Evolutionary conservation across 1,284 basidiomycete genomes (phyloP), one percentile per base, ranked within the genome.

Genomic region (Bjerkandera adusta): DNA sequence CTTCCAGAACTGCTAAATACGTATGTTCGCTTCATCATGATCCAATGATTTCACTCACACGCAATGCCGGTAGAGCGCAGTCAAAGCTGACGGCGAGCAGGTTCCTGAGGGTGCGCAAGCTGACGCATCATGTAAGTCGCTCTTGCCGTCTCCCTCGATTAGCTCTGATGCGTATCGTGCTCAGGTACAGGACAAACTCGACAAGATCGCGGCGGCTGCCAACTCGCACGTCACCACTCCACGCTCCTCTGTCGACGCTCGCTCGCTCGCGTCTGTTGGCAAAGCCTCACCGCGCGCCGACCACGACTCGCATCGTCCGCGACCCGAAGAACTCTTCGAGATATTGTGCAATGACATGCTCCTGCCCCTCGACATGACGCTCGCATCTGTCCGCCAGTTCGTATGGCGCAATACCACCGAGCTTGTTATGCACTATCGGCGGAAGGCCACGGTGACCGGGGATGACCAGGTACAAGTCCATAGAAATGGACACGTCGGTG

Each of bases 31-130:
- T 4, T 34, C 25, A 21, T 25, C 12, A n/a, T 48, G 45, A 46
- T 49, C 53, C 11, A 52, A 44, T 25, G 27, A 30, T 24, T n/a
- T 27, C 30, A 45, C 13, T 22, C n/a, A 8, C 15, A 22, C 45
- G 43, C 57, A n/a, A 45, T 4, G 7, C 7, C 10, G 2, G 3
- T 47, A 84, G 78, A 26, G 73, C 86, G 13, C 90, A 94, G 59
- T 86, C 88, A 0, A 88, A 94, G 55, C 70, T 98, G 26, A 96
- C 92, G 0, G 93, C 95, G 0, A 92, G 84, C 55, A 79, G 89
- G 36, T 87, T 87, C 60, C 71, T 98, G 46, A 78, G 96, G 15
- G 81, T 96, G 21, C 78, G 85, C 26, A 15, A 13, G 30, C 10
- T 34, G 10, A 35, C 40, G 22, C 16, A n/a, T n/a, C n/a, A n/a